Evolutionary conservation across 306 rosid genomes (phyloP), one percentile per base, ranked within the genome.

Genomic region (Aeschynomene evenia): DNA sequence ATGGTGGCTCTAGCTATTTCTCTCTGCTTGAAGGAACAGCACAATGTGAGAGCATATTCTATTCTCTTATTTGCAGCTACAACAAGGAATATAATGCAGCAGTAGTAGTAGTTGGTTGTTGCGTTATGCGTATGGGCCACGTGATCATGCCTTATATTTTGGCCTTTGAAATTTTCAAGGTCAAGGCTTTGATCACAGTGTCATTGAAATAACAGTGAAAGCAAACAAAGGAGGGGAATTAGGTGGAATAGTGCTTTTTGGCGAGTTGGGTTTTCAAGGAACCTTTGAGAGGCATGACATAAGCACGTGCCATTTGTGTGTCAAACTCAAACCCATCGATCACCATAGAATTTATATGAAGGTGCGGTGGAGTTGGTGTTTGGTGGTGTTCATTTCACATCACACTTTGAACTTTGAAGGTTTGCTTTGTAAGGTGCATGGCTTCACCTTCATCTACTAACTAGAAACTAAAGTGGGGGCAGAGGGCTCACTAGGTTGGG

Each of bases 331-430:
- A n/a, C n/a, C 22, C 56, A 21, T 33, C 12, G 31, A 12, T 24
- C 37, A n/a, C n/a, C n/a, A n/a, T n/a, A n/a, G n/a, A n/a, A n/a
- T n/a, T n/a, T n/a, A n/a, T n/a, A 51, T 12, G 46, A 43, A 8
- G n/a, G 53, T 21, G 15, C 49, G 22, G 1, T 31, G 48, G 40
- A 4, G 21, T 5, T 46, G 23, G 63, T 21, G 83, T 71, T 81
- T 49, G 88, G 83, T 81, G 76, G 78, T 39, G 42, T 45, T 42
- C 7, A 33, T 49, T 73, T 58, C 67, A 14, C 66, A 10, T n/a
- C n/a, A n/a, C n/a, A n/a, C n/a, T n/a, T n/a, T n/a, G n/a, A n/a
- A n/a, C 80, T 68, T 76, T 68, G 72, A 78, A 64, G 77, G 79
- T 63, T 49, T 67, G 79, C 18, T 77, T 75, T 46, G 52, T 72